Base-by-base conservation (phyloP, 1,139 yeast species). In the Debaryomycetaceae sp. region DNA sequence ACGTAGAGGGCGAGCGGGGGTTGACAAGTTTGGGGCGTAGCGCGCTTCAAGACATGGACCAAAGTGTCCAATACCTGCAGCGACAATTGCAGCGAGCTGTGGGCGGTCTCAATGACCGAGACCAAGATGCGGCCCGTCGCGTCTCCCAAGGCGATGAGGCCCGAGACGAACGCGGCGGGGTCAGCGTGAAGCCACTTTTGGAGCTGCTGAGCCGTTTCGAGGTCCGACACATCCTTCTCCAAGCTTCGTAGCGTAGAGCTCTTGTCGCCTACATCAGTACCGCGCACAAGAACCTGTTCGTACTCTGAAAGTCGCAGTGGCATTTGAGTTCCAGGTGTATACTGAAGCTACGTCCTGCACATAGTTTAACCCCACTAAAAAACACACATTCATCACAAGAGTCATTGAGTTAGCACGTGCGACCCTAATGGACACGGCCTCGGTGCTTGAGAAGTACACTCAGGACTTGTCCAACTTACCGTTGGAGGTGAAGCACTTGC, bases 401-500 rank as follows among this genome's bases (percentile, higher is more conserved):
- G n/a, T n/a, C n/a, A n/a, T n/a, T n/a, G n/a, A n/a, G n/a, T n/a
- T n/a, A n/a, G n/a, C n/a, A 6, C 20, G 8, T 18, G 20, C 20
- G 8, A 10, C 20, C 6, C 8, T 18, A 21, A 64, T 64, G 70
- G 71, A 64, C 44, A 63, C 70, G n/a, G 55, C 68, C 4, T 52
- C 68, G 0, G 69, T 64, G n/a, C 52, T 64, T 16, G 70, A 63
- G 35, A 62, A 64, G 41, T 63, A 63, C 38, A 62, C 69, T 3
- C 69, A 62, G 44, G 70, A 63, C 40, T 49, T 90, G 31, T 74
- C 90, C 16, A 90, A 87, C 46, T 64, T 90, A 25, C 96, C 96
- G n/a, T 74, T 85, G 8, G 98, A 90, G 52, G 70, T 90, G 28
- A 77, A 77, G 32, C 85, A 81, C 45, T 58, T 85, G 25, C 58